These are phyloP conservation scores for Prorocentrum cordatum DNA, from an alignment of 169 alveolate species.

Conservation along the genomic window DNA sequence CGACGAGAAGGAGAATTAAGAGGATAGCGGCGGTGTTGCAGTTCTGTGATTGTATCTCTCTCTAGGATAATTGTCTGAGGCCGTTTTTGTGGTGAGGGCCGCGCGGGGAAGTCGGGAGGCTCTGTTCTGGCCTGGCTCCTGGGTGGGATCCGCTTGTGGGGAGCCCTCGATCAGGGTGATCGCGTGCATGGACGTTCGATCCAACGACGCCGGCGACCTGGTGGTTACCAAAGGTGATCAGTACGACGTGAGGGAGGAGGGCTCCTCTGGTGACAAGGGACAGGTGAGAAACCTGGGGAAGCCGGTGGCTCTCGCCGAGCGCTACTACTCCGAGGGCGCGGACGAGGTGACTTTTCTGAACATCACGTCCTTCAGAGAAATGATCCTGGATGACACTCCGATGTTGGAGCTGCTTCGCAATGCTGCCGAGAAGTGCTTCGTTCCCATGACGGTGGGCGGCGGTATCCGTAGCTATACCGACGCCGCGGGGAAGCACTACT, in stretches of 20 bases:
- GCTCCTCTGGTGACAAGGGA: too few relatives aligned
- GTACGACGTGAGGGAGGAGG: constrained; percentile 21
- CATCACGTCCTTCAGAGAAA: constrained; percentile 59
- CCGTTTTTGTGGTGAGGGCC: too few relatives aligned
- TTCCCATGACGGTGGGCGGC: constrained; percentile 67
- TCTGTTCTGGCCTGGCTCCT: too few relatives aligned
- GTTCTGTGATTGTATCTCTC: too few relatives aligned
- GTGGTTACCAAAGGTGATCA: constrained; percentile 62
- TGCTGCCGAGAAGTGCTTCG: constrained; percentile 29
- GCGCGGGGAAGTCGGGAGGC: too few relatives aligned
- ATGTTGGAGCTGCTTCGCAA: constrained; percentile 30
- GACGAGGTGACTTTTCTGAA: constrained; percentile 33
- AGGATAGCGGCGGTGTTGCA: too few relatives aligned
- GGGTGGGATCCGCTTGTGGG: too few relatives aligned
- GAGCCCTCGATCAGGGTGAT: too few relatives aligned
- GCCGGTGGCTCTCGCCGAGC: constrained; percentile 67
- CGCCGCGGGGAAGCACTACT: constrained; percentile 5
- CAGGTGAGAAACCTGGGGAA: constrained; percentile 52
- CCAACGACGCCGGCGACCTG: constrained; percentile 67
- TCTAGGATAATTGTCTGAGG: too few relatives aligned
- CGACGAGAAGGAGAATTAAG: too few relatives aligned
- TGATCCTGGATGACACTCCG: constrained; percentile 52
- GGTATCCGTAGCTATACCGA: background rate
- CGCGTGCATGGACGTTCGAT: constrained; percentile 2
- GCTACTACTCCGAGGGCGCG: constrained; percentile 32